Base-by-base conservation (phyloP, 2,329 filamentous ascomycete genomes). In the Byssochlamys sp. region DNA sequence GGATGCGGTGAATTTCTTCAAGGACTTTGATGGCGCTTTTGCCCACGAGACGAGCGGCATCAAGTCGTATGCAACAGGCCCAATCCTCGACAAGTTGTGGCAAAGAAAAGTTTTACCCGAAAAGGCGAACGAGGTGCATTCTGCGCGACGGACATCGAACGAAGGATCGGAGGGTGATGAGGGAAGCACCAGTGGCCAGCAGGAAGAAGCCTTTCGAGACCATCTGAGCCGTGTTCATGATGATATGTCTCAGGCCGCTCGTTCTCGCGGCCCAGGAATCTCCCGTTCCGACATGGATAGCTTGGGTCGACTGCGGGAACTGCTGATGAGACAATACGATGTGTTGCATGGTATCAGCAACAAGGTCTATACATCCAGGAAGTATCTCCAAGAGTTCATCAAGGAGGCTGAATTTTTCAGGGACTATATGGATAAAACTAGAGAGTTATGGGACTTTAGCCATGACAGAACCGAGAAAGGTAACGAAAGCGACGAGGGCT, bases 1-100 rank as follows among this genome's bases (percentile, higher is more conserved):
- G 14, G 58, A 63, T 19, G 60, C 65, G 2, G 61, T 61, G 14
- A 31, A 55, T 7, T 62, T 63, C 52, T 67, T 66, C 57, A 59
- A 56, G 4, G 48, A 55, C 11, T 64, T 69, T 27, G 29, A 53
- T 6, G 19, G 19, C 25, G 51, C n/a, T n/a, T 60, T 59, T 33
- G 28, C 45, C 10, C 12, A 52, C 14, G 59, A 60, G 10, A 60
- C 45, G 29, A 39, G n/a, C 4, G n/a, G 54, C 2, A 51, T 56
- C 39, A 52, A 52, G 3, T 19, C 54, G 12, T 58, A 59, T 33
- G 25, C 33, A 12, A 14, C 33, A 6, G 3, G 39, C 10, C 19
- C 50, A 2, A 39, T 58, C 19, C 49, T 56, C 4, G 51, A 58
- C 25, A 31, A 56, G 45, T 19, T 58, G 11, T 60, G 59, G 59